Evolutionary conservation across 2,329 filamentous ascomycete species (phyloP), one percentile per base, ranked within the genome.

Genomic region (Westerdykella aurantiaca): DNA sequence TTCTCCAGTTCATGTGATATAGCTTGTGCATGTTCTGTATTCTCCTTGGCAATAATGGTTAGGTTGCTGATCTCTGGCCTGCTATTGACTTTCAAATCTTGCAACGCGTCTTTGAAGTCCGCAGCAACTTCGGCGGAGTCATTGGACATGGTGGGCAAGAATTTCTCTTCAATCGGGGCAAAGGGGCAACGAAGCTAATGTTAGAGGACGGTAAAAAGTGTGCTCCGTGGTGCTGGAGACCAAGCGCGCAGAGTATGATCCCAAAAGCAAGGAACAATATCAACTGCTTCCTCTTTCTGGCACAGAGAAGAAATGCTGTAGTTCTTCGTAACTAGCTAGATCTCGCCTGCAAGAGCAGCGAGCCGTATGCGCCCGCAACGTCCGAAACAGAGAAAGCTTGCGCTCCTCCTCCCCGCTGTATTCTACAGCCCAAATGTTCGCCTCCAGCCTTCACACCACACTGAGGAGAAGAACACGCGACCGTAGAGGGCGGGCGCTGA

Each of bases 21-120:
- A 53, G 86, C 88, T 68, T 94, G 81, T 31, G 93, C 93, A 74
- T 96, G 86, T 70, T 95, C 89, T 53, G 90, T 96, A 62, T 95
- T 95, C 70, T 98, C 93, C 69, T 94, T 88, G 47, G 93, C 93
- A 70, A 98, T 97, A 67, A 95, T 83, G 50, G 93, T 98, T 71
- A 98, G 72, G 71, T 94, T 97, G 76, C 86, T 91, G 69, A 98
- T 98, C 71, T 97, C 91, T 70, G 88, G 88, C 63, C 89, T 85
- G 71, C 88, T 88, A 72, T 96, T 96, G 65, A 83, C 80, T 53
- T 86, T 87, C 61, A 98, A 77, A 69, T 96, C 91, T 72, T 95
- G 87, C 65, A 98, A 76, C 43, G 90, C 93, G 63, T 88, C 86
- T 67, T 86, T 87, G 73, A 95, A 98, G 72, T 97, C 93, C 69